phyloP scores from a whole-genome alignment of 2,329 filamentous ascomycete species.

The Hymenoscyphus linearis region DNA sequence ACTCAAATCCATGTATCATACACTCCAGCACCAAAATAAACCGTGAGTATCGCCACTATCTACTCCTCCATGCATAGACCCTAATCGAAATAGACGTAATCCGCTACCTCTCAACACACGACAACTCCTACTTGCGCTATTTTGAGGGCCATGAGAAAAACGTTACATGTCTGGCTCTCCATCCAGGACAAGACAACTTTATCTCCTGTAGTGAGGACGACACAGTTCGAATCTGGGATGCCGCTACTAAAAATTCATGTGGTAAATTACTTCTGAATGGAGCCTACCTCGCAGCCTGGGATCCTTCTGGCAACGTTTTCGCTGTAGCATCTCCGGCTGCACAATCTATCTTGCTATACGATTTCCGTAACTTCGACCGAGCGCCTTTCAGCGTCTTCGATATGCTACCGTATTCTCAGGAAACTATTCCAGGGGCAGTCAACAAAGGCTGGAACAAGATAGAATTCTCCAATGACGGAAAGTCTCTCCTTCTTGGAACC shows the following conservation, averaged over 20 bases:
- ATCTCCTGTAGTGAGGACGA: slow-evolving; percentile 88
- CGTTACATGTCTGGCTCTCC: slow-evolving; percentile 79
- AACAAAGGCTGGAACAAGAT: slow-evolving; percentile 79
- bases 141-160: slow-evolving; percentile 84
- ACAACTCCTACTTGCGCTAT: slow-evolving; percentile 94
- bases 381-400: slow-evolving; percentile 85
- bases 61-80: not conserved
- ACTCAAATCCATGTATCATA: slow-evolving; percentile 65
- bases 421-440: slow-evolving; percentile 41
- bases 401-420: slow-evolving; percentile 51
- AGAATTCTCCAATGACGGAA: slow-evolving; percentile 95
- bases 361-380: slow-evolving; percentile 89
- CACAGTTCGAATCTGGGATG: slow-evolving; percentile 85
- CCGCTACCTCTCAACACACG: slow-evolving; percentile 83
- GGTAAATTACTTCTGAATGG: slow-evolving; percentile 76
- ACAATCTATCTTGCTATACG: slow-evolving; percentile 81
- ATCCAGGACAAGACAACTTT: slow-evolving; percentile 84
- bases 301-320: slow-evolving; percentile 87
- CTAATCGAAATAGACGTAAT: slow-evolving; percentile 59
- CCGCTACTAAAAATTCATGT: slow-evolving; percentile 67
- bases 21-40: slow-evolving; percentile 96
- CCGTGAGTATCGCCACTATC: slow-evolving; percentile 42
- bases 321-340: slow-evolving; percentile 79
- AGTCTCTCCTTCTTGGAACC: slow-evolving; percentile 77
- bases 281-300: slow-evolving; percentile 81